Base-by-base conservation (phyloP, 306 rosid genomes). In the Oemleria cerasiformis region DNA sequence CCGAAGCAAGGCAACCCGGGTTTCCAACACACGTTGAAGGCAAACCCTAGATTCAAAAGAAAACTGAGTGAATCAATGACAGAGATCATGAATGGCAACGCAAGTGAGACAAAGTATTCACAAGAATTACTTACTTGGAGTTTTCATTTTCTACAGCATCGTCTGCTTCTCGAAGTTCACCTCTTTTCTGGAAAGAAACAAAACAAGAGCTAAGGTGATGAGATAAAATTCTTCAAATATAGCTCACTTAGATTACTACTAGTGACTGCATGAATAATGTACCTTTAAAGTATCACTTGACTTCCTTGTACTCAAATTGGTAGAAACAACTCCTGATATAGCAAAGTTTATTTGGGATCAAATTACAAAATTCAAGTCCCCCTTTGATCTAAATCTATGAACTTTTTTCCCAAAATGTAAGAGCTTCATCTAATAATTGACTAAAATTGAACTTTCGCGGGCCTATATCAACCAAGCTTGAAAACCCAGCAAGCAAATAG, bases 11-110 rank as follows among this genome's bases (percentile, higher is more conserved):
- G 81, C 88, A 40, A 77, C 76, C 43, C 88, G 84, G 50, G 88
- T 79, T 56, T 80, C 88, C 60, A 86, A 63, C 53, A 88, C 48
- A 17, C 86, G 86, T 56, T 84, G 93, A 75, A 88, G 83, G 38
- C 78, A 77, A 70, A 80, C 68, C 85, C 90, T 88, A 17, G 55
- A 5, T 47, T 75, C 57, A 55, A 68, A 12, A 75, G 15, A 34
- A 70, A 63, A n/a, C 44, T 43, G 71, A 79, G 57, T 69, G 5
- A 21, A 36, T 84, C 75, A 80, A 67, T 39, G 43, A 82, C 40
- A 70, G 9, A 36, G 7, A 42, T 41, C 23, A 12, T 25, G 67
- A 63, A n/a, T 41, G 49, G 19, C 50, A 64, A 1, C 42, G 68
- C 39, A 64, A 43, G 34, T 21, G 68, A 71, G 71, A 40, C 20